Percentiles rank a stretch among this genome's conserved stretches.
These are phyloP conservation scores for Myxozyma kluyveri DNA, from an alignment of 805 yeast genomes.

Conservation along the genomic window DNA sequence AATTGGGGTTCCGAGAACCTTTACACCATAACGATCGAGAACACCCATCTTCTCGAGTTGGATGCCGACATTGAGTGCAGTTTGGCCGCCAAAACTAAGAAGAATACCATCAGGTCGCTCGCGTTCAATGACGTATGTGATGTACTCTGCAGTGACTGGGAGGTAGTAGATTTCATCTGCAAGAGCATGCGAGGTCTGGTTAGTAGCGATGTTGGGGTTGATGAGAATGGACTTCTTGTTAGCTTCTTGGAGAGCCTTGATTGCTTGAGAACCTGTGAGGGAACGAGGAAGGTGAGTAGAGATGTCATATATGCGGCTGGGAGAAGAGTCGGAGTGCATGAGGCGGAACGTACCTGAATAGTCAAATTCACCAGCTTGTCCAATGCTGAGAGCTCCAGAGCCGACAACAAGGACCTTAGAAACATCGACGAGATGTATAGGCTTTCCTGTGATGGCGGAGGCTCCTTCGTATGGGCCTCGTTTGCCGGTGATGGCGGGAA, in stretches of 20 bases:
- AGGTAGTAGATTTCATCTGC: constrained; percentile 95
- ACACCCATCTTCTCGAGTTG: constrained; percentile 93
- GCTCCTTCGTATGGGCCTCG: constrained; percentile 27
- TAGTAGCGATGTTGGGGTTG: constrained; percentile 97
- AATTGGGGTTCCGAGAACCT: constrained; percentile 97
- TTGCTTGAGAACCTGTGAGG: constrained; percentile 78
- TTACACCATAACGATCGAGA: constrained; percentile 82
- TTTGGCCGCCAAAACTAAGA: constrained; percentile 97
- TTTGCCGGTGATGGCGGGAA: constrained; percentile 12
- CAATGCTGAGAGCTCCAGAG: constrained; percentile 97
- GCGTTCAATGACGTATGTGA: constrained; percentile 89
- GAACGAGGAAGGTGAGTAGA: neutral
- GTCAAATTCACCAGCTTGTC: constrained; percentile 99
- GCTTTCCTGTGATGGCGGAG: constrained; percentile 16
- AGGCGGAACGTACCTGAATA: constrained; percentile 70
- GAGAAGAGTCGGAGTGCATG: neutral
- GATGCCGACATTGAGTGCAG: constrained; percentile 94
- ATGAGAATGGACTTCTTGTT: constrained; percentile 93
- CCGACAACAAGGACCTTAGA: constrained; percentile 88
- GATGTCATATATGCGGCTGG: neutral
- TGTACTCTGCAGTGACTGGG: constrained; percentile 96
- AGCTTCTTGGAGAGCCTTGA: constrained; percentile 96
- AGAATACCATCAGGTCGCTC: constrained; percentile 96
- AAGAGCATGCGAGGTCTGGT: constrained; percentile 94
- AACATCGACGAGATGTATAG: constrained; percentile 63